Percentiles rank a stretch among this genome's conserved stretches.
phyloP scores from a whole-genome alignment of 495 filamentous ascomycete species.

The Aspergillus saccharolyticus region DNA sequence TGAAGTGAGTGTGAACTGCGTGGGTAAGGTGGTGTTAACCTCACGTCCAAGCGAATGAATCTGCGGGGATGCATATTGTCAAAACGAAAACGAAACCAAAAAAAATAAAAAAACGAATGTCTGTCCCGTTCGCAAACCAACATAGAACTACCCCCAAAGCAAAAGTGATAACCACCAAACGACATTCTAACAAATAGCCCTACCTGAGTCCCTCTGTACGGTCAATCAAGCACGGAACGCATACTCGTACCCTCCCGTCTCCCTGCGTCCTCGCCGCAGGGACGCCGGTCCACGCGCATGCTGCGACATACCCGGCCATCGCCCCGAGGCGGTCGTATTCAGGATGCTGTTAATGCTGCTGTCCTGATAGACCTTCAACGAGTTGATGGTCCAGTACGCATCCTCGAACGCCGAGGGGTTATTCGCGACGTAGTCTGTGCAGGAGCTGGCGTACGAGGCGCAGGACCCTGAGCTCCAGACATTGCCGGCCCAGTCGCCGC shows the following conservation, averaged over 20 bases:
- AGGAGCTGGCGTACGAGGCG: constrained; percentile 43
- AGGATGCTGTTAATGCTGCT: neutral
- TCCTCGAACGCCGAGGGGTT: constrained; percentile 56
- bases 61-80: too few relatives aligned
- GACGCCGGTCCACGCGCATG: neutral
- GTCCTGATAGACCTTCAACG: constrained; percentile 55
- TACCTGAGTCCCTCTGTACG: too few relatives aligned
- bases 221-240: neutral
- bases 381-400: constrained; percentile 64
- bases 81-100: too few relatives aligned
- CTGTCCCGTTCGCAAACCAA: too few relatives aligned
- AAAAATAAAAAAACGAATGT: too few relatives aligned
- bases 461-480: constrained; percentile 33
- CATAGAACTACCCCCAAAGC: neutral
- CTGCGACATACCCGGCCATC: neutral
- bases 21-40: too few relatives aligned
- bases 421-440: constrained; percentile 57
- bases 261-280: neutral
- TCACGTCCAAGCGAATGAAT: too few relatives aligned
- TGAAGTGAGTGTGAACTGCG: too few relatives aligned
- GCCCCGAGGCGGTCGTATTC: neutral
- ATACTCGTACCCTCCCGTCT: neutral
- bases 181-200: too few relatives aligned
- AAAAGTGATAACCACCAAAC: neutral
- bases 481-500: constrained; percentile 58